phyloP scores from a whole-genome alignment of 2,329 filamentous ascomycete genomes.

The Neonectria ditissima region DNA sequence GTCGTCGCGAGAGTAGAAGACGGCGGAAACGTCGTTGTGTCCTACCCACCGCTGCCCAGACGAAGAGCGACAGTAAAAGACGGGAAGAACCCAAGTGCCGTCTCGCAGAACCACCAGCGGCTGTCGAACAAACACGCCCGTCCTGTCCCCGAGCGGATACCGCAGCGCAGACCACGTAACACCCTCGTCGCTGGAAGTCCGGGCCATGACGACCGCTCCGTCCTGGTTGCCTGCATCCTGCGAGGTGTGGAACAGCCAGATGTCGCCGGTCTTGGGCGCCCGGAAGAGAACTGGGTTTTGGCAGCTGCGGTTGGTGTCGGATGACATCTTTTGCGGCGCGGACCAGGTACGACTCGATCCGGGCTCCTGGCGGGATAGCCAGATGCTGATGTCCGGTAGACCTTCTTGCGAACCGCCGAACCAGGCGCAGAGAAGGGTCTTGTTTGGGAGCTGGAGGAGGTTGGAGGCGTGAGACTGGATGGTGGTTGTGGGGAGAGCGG shows the following conservation, averaged over 20 bases:
- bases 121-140: constrained; percentile 57
- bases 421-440: constrained; percentile 57
- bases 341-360: constrained; percentile 49
- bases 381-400: constrained; percentile 57
- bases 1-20: constrained; percentile 52
- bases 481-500: constrained; percentile 52
- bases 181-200: constrained; percentile 51
- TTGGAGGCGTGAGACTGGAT: constrained; percentile 60
- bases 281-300: constrained; percentile 59
- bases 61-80: constrained; percentile 56
- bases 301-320: constrained; percentile 55
- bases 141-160: constrained; percentile 48
- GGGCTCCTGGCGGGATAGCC: constrained; percentile 51
- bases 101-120: constrained; percentile 52
- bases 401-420: constrained; percentile 61
- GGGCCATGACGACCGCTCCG: constrained; percentile 52
- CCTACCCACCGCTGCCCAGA: constrained; percentile 57
- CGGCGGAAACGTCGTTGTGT: constrained; percentile 56
- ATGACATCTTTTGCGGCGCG: constrained; percentile 50
- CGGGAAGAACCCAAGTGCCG: constrained; percentile 56
- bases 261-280: constrained; percentile 46
- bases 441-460: constrained; percentile 54
- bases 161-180: constrained; percentile 51
- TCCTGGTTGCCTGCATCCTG: constrained; percentile 59
- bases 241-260: constrained; percentile 59